Evolutionary conservation across 306 rosid genomes (phyloP).

Genomic region (Erythrophleum fordii): DNA sequence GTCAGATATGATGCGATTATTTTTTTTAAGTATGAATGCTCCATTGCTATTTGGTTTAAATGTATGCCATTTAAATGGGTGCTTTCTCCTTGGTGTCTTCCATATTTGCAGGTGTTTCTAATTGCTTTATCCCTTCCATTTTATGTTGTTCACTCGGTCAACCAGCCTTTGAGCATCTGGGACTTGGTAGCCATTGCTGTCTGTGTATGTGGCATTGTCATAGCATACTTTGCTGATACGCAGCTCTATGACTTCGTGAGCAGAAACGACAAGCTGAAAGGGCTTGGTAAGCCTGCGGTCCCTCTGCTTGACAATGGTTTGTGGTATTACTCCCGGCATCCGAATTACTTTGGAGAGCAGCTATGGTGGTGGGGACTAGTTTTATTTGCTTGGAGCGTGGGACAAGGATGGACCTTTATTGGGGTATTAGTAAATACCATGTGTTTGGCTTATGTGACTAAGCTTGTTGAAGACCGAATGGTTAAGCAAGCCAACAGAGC

Average conservation of each 20-base stretch:
- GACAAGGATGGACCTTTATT: conserved; percentile 68
- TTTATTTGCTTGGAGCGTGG: conserved; percentile 73
- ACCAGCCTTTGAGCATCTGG: conserved; percentile 60
- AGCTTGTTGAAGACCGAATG: conserved; percentile 83
- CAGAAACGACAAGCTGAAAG: conserved; percentile 52
- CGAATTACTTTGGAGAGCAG: conserved; percentile 93
- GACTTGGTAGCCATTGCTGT: conserved; percentile 59
- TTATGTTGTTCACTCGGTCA: conserved; percentile 61
- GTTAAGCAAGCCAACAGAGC: conserved; percentile 66
- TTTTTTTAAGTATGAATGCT: background rate
- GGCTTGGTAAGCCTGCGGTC: conserved; percentile 46
- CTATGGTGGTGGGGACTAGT: conserved; percentile 97
- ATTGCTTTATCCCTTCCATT: conserved; percentile 78
- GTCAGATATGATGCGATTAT: background rate
- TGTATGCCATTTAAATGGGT: conserved; percentile 17
- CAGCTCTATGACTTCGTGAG: conserved; percentile 73
- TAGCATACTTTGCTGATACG: conserved; percentile 76
- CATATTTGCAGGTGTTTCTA: conserved; percentile 60
- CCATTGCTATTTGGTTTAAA: background rate
- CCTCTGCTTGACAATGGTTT: conserved; percentile 64
- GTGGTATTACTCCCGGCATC: conserved; percentile 85
- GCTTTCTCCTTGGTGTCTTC: conserved; percentile 4
- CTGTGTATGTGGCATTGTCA: conserved; percentile 59
- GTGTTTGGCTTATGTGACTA: conserved; percentile 87
- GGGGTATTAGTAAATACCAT: conserved; percentile 67